Base-by-base conservation (phyloP, 164 flowering plant species). In the Nelumbo lutea region DNA sequence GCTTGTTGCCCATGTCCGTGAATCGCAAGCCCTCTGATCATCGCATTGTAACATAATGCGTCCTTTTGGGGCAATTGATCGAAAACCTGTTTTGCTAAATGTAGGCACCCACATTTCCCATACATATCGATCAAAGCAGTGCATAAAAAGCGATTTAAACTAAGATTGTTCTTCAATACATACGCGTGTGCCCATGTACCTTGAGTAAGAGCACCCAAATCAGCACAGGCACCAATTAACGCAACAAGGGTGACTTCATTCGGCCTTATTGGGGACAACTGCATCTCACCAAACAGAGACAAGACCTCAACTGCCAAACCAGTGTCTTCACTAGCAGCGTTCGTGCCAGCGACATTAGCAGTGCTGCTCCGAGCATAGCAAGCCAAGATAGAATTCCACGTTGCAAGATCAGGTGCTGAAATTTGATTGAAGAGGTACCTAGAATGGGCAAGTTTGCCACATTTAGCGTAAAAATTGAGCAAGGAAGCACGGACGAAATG, bases 111-210 rank as follows among this genome's bases (percentile, higher is more conserved):
- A 46, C 86, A 85, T 74, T 83, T 86, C 3, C 83, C 59, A 50
- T 86, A 86, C 81, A 85, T 67, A 8, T 80, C 79, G 2, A 88
- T 77, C 27, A 85, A 50, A 57, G 87, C 79, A 3, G 90, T 83
- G 2, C 79, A 79, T 39, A 88, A 81, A 59, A 71, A 83, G 42
- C 45, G 77, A 73, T 84, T 88, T 42, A 83, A 62, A 53, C 56
- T 63, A 47, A 88, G 82, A 68, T 72, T 76, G 56, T 68, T 72
- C 70, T 68, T 80, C 10, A 79, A 13, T n/a, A 82, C 51, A 68
- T 88, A 83, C 52, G 66, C 77, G 79, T 88, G 88, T 9, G 81
- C 86, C 90, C 90, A 88, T 5, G 61, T 43, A n/a, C 92, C 92
- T 74, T 82, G 86, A 74, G 75, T 68, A 44, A 86, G 71, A 48